Evolutionary conservation across 257 asterid species (phyloP), one percentile per base, ranked within the genome.

Genomic region (Eucommia ulmoides): DNA sequence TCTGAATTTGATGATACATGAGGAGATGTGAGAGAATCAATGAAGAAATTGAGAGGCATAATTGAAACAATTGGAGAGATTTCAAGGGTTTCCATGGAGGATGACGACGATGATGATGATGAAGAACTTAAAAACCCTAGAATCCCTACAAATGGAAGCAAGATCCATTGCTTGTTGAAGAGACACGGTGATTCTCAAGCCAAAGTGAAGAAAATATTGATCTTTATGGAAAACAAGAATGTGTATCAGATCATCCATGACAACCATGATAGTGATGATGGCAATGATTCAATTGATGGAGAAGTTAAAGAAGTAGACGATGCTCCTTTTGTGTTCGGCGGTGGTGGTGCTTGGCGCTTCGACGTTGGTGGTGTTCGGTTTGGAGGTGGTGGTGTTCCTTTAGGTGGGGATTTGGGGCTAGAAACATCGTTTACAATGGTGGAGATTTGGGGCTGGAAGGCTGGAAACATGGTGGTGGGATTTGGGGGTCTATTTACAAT

Each of bases 171-270:
- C 54, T 66, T 68, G 61, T 25, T 53, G 69, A 54, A 61, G 46
- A 41, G 52, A 44, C 45, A 25, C 3, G 63, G 60, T 42, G 77
- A 59, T 56, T 41, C 44, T 62, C 60, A 64, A 29, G 70, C 80
- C 20, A 78, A 71, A 60, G 82, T 22, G 46, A 74, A 68, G 76
- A 85, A 75, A 74, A 74, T 50, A 51, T 92, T 80, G 60, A 80
- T 69, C 53, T 86, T 86, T 74, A 75, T 66, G 0, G 86, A 86
- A 62, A 53, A 75, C 41, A 77, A 68, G 0, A 66, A 71, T 47
- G 77, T 64, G 29, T 70, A 69, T 20, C 47, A 60, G 38, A 64
- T 64, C 35, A 41, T 52, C 26, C 64, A 66, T 53, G 41, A 53
- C 46, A 41, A 44, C 2, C 10, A 23, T 16, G n/a, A 55, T 44